phyloP scores from a whole-genome alignment of 352 stramenopile species.

The Peronosclerospora sorghi region DNA sequence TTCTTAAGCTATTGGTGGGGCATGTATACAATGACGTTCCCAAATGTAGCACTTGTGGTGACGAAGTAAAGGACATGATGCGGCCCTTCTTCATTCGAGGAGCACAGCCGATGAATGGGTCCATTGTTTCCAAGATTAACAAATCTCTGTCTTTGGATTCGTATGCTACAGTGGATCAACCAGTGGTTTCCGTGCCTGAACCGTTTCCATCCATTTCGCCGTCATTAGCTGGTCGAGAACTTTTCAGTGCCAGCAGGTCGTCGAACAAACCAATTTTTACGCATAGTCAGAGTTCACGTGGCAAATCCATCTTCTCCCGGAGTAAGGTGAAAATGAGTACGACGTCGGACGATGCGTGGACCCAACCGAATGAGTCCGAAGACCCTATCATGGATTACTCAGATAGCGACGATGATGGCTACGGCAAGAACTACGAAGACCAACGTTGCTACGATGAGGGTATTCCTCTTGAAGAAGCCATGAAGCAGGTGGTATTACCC shows the following conservation, averaged over 20 bases:
- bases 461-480: conserved; percentile 54
- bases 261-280: conserved; percentile 29
- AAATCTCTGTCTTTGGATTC: conserved; percentile 60
- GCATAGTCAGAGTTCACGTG: conserved; percentile 20
- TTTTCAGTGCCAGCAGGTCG: conserved; percentile 29
- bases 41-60: conserved; percentile 62
- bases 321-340: conserved; percentile 26
- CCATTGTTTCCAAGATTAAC: conserved; percentile 61
- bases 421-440: conserved; percentile 44
- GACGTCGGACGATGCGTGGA: conserved; percentile 27
- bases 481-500: conserved; percentile 70
- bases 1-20: conserved; percentile 60
- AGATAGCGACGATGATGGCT: conserved; percentile 28
- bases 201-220: conserved; percentile 22
- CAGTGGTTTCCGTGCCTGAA: conserved; percentile 19
- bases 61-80: conserved; percentile 56
- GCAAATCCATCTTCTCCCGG: conserved; percentile 23
- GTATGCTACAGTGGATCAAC: conserved; percentile 41
- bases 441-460: conserved; percentile 55
- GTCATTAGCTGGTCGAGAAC: conserved; percentile 12
- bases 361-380: conserved; percentile 45
- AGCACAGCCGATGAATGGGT: conserved; percentile 60
- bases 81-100: conserved; percentile 69
- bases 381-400: conserved; percentile 31
- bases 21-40: conserved; percentile 62